Base-by-base conservation (phyloP, 2,329 filamentous ascomycete species). In the Aspergillus costaricaensis region DNA sequence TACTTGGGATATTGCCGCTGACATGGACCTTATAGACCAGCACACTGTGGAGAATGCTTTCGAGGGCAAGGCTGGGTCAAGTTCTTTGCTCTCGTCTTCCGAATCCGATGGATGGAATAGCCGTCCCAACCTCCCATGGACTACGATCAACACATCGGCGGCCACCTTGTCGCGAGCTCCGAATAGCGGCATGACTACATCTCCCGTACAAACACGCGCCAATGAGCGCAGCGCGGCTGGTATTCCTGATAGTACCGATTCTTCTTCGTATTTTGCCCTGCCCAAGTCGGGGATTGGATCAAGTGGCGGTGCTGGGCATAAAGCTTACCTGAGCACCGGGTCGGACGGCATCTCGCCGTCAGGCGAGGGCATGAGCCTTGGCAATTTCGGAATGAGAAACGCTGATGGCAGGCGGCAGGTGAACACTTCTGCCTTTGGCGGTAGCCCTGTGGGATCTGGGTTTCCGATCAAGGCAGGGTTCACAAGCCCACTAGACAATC, bases 1-100 rank as follows among this genome's bases (percentile, higher is more conserved):
- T 12, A 23, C 9, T 6, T 23, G 10, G 10, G 4, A 39, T 7
- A 19, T 23, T 15, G 23, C 12, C 41, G 17, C 57, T 64, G 38
- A 64, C 49, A 12, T 25, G 14, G 7, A 10, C 4, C 17, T 2
- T 27, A 38, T 15, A 75, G 73, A 75, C 55, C 69, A 72, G 63
- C 66, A 68, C 58, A 65, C 66, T 10, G 36, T 61, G 14, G 68
- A 77, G 2, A 67, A 64, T 38, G 69, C 64, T 9, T 75, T 81
- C 41, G 83, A 85, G 66, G 82, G 79, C 57, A 86, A 88, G 69
- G 87, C 86, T 3, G 90, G 89, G 52, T 91, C 89, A 5, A 83
- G 87, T 62, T 89, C 88, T 60, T 80, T 92, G 41, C 82, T 90
- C 61, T 82, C 86, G 48, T 85, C 87, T 44, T 90, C 89, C 9